Evolutionary conservation across 106 monocot genomes (phyloP).

Genomic region (Dioscorea dumetorum): DNA sequence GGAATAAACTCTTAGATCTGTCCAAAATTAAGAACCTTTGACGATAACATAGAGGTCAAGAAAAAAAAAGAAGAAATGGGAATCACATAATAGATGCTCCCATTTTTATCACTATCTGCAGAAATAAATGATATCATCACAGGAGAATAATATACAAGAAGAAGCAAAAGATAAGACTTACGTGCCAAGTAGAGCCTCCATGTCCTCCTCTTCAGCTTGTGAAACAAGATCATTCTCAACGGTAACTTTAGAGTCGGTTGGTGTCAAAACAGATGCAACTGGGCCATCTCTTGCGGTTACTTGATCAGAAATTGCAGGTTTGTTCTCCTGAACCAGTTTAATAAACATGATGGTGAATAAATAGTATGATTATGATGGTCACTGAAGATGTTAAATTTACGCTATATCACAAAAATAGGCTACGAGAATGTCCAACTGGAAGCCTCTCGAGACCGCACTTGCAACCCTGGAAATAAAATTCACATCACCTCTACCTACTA

Average conservation of each 20-base stretch:
- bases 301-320: conserved; percentile 48
- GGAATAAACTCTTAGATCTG: background rate
- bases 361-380: too few relatives aligned
- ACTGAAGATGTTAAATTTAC: too few relatives aligned
- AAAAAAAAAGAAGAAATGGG: background rate
- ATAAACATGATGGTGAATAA: background rate
- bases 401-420: too few relatives aligned
- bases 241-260: conserved; percentile 81
- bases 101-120: too few relatives aligned
- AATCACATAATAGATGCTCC: too few relatives aligned
- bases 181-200: conserved; percentile 99
- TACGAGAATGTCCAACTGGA: too few relatives aligned
- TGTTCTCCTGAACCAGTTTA: conserved; percentile 63
- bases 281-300: conserved; percentile 45
- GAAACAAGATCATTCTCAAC: conserved; percentile 94
- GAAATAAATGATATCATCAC: too few relatives aligned
- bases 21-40: too few relatives aligned
- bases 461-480: too few relatives aligned
- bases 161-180: conserved; percentile 23
- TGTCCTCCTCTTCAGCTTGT: conserved; percentile 98
- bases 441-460: too few relatives aligned
- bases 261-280: conserved; percentile 35
- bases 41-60: background rate
- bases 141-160: background rate
- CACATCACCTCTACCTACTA: too few relatives aligned